Percentiles rank a stretch among this genome's conserved stretches.
phyloP scores from a whole-genome alignment of 495 filamentous ascomycete genomes.

The Penicillium cataractarum region DNA sequence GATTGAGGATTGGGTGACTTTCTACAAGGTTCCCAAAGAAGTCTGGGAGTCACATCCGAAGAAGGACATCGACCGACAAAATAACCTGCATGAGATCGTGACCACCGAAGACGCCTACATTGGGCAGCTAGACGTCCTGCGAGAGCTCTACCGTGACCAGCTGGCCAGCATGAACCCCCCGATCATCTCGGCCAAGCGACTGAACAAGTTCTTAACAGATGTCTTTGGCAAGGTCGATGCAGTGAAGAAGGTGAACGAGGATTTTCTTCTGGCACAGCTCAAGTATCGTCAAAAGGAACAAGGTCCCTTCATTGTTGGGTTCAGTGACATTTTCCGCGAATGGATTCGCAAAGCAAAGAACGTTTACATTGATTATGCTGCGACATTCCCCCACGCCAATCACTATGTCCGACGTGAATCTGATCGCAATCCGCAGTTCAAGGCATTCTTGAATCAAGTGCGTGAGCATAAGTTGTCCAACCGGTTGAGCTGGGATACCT shows the following conservation, averaged over 20 bases:
- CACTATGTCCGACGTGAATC: constrained; percentile 84
- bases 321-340: constrained; percentile 97
- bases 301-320: constrained; percentile 89
- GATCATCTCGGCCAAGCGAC: constrained; percentile 74
- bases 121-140: constrained; percentile 80
- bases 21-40: constrained; percentile 84
- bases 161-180: constrained; percentile 73
- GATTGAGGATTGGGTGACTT: constrained; percentile 84
- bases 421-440: constrained; percentile 83
- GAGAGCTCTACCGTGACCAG: constrained; percentile 83
- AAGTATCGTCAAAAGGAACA: constrained; percentile 98
- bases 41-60: constrained; percentile 66
- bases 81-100: constrained; percentile 94
- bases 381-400: constrained; percentile 80
- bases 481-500: constrained; percentile 91
- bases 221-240: constrained; percentile 92
- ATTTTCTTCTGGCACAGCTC: constrained; percentile 89
- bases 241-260: constrained; percentile 90
- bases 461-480: constrained; percentile 80
- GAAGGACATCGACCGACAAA: constrained; percentile 92
- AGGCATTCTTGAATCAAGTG: constrained; percentile 78
- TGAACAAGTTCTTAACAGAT: constrained; percentile 75
- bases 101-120: constrained; percentile 91
- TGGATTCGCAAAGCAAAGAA: constrained; percentile 94
- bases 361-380: constrained; percentile 91